Conservation (phyloP, 163 green algal species). For the Scenedesmus sp. region DNA sequence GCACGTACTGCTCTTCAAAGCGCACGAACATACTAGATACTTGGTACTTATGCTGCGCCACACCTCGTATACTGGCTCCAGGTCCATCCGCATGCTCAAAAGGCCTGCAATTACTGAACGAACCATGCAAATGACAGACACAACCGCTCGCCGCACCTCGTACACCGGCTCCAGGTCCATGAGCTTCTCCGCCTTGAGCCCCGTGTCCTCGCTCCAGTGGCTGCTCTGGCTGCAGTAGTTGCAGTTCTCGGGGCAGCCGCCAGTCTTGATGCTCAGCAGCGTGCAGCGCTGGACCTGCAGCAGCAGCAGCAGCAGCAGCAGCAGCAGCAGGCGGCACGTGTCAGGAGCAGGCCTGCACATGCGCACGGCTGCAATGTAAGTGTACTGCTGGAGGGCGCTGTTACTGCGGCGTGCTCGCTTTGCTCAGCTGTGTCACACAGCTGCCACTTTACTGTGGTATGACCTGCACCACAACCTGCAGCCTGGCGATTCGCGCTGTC, state of each 20-base stretch:
- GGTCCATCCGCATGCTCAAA: background rate
- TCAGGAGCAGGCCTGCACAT: background rate
- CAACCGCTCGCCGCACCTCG: constrained; percentile 64
- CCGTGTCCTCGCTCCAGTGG: constrained; percentile 86
- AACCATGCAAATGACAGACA: background rate
- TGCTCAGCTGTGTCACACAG: background rate
- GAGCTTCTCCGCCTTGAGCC: constrained; percentile 95
- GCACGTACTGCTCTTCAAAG: too few relatives aligned
- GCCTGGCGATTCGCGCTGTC: background rate
- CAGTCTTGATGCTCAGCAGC: constrained; percentile 99
- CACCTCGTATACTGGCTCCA: too few relatives aligned
- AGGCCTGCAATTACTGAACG: background rate
- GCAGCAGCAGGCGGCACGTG: background rate
- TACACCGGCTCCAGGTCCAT: constrained; percentile 96
- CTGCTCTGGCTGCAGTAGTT: constrained; percentile 97
- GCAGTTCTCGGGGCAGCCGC: constrained; percentile 99
- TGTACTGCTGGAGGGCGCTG: background rate
- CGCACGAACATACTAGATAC: too few relatives aligned
- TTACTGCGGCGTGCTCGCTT: background rate
- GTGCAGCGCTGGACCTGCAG: constrained; percentile 98
- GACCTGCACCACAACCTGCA: background rate
- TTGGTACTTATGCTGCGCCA: too few relatives aligned
- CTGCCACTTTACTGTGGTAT: background rate
- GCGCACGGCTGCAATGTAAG: background rate
- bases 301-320: constrained; percentile 11